Evolutionary conservation across 176 grass and related monocot species (phyloP).

Genomic region (Oryza brachyantha): DNA sequence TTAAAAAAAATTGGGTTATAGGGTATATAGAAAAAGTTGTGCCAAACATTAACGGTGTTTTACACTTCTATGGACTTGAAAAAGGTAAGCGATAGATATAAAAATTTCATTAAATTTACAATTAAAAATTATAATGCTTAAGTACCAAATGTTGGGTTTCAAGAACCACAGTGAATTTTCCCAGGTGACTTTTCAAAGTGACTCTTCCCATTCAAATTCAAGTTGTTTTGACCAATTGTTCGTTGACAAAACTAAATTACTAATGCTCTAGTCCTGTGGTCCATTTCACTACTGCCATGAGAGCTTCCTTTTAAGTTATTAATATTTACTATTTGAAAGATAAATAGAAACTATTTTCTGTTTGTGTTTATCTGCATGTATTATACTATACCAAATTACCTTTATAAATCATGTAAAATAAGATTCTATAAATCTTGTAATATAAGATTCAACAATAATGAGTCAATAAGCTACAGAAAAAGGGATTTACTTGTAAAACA

Average conservation of each 20-base stretch:
- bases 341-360: not conserved
- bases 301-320: not conserved
- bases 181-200: not conserved
- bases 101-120: not conserved
- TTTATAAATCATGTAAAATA: not conserved
- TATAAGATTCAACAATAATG: not conserved
- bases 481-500: slow-evolving; percentile 72
- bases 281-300: not conserved
- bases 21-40: not conserved
- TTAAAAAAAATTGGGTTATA: not conserved
- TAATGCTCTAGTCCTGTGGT: too few relatives aligned
- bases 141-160: not conserved
- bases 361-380: not conserved
- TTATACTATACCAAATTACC: not conserved
- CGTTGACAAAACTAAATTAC: not conserved
- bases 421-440: not conserved
- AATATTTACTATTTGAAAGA: not conserved
- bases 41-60: not conserved
- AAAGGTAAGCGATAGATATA: not conserved
- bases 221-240: not conserved
- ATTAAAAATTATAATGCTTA: not conserved
- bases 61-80: not conserved
- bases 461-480: not conserved
- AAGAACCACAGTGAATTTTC: not conserved
- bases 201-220: not conserved